Conservation (phyloP, 2,329 filamentous ascomycete species). For the Epichloe typhina region DNA sequence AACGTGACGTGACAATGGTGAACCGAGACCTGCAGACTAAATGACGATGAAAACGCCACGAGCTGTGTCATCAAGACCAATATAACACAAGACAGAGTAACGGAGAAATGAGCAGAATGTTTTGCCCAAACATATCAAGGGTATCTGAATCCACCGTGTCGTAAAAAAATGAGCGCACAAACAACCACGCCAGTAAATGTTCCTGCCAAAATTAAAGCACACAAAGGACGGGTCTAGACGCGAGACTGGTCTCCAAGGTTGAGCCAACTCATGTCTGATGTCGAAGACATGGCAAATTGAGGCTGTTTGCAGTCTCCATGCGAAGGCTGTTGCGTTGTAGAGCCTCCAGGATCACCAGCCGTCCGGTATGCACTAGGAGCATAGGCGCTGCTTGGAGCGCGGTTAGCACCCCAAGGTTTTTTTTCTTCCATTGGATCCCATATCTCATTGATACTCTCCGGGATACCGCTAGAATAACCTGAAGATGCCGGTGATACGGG, state of each 20-base stretch:
- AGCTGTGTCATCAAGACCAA: background rate
- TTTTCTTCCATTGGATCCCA: conserved; percentile 36
- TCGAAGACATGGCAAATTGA: conserved; percentile 35
- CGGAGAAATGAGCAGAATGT: background rate
- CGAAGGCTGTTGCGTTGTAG: conserved; percentile 13
- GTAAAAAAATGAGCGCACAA: background rate
- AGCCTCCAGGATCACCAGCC: conserved; percentile 24
- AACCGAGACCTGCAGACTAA: background rate
- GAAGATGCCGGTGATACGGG: conserved; percentile 35
- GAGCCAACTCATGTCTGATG: conserved; percentile 67
- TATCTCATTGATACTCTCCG: conserved; percentile 46
- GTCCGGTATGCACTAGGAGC: conserved; percentile 27
- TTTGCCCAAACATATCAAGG: background rate
- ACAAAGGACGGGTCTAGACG: background rate
- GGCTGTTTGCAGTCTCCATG: conserved; percentile 13
- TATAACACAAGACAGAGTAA: background rate
- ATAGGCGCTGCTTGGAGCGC: conserved; percentile 40
- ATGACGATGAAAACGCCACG: background rate
- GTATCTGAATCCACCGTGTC: background rate
- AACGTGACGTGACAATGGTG: background rate
- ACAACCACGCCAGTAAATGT: background rate
- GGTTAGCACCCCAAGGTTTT: conserved; percentile 35
- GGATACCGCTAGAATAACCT: conserved; percentile 51
- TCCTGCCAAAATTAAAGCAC: background rate
- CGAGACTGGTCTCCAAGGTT: conserved; percentile 45